These are phyloP conservation scores for Suillus placidus DNA, from an alignment of 768 basidiomycete genomes.

Conservation along the genomic window DNA sequence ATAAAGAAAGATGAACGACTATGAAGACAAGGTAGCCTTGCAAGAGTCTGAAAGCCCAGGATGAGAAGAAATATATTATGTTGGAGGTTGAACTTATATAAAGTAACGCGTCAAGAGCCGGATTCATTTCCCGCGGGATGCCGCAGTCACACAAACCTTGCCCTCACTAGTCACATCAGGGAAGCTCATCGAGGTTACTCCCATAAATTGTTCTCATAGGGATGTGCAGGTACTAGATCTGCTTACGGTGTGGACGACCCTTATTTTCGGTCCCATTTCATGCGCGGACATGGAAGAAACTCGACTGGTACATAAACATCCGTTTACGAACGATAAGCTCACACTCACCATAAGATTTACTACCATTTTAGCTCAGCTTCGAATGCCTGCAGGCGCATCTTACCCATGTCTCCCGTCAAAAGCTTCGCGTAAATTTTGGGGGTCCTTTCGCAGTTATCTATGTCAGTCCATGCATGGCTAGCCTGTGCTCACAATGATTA, in stretches of 20 bases:
- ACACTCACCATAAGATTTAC: constrained; percentile 12
- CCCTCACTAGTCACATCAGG: constrained; percentile 7
- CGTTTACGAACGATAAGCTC: constrained; percentile 18
- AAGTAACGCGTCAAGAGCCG: constrained; percentile 18
- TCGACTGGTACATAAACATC: constrained; percentile 18
- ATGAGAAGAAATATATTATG: constrained; percentile 20
- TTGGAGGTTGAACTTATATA: constrained; percentile 23
- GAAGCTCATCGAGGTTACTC: constrained; percentile 19
- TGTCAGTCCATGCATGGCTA: not conserved
- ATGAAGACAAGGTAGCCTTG: constrained; percentile 10
- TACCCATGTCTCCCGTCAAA: constrained; percentile 24
- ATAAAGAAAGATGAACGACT: constrained; percentile 19
- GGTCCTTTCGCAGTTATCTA: constrained; percentile 19
- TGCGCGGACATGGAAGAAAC: constrained; percentile 13
- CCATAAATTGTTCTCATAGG: constrained; percentile 22
- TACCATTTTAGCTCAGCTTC: constrained; percentile 22
- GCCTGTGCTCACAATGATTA: constrained; percentile 6
- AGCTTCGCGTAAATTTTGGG: constrained; percentile 35
- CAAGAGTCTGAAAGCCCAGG: constrained; percentile 6
- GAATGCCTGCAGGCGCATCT: constrained; percentile 21
- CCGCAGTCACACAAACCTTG: constrained; percentile 11
- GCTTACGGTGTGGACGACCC: constrained; percentile 9
- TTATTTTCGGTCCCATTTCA: constrained; percentile 20
- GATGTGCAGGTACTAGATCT: constrained; percentile 22
- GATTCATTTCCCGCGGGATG: constrained; percentile 25